phyloP scores from a whole-genome alignment of 306 rosid genomes.

The Aeschynomene evenia region DNA sequence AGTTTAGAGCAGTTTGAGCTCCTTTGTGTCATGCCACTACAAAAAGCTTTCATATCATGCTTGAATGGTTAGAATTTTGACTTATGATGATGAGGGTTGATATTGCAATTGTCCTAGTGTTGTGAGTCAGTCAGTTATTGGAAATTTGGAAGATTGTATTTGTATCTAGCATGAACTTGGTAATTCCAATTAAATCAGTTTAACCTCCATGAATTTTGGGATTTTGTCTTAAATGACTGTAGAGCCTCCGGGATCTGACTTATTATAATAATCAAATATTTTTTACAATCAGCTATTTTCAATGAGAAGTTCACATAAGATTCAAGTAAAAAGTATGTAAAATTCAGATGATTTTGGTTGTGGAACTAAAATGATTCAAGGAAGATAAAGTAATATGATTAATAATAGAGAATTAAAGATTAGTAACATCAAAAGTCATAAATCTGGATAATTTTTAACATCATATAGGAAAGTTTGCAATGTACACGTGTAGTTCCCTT shows the following conservation, averaged over 20 bases:
- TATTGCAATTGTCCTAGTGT: neutral
- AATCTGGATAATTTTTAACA: neutral
- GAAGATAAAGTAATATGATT: conserved; percentile 21
- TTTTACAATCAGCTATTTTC: neutral
- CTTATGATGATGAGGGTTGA: conserved; percentile 5
- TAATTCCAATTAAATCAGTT: conserved; percentile 1
- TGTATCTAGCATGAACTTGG: neutral
- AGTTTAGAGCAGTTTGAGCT: neutral
- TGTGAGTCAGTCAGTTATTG: neutral
- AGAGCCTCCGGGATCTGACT: conserved; percentile 11
- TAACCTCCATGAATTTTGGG: neutral
- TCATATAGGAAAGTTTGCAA: neutral
- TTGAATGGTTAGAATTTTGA: neutral
- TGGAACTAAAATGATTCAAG: conserved; percentile 7
- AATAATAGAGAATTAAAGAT: too few relatives aligned
- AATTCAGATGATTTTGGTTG: conserved; percentile 3
- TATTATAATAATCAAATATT: conserved; percentile 7
- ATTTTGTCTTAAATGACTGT: conserved; percentile 15
- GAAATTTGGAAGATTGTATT: conserved; percentile 8
- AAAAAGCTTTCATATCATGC: neutral
- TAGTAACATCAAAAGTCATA: conserved; percentile 8
- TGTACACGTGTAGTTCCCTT: neutral
- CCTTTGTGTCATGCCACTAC: neutral
- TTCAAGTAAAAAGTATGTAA: neutral
- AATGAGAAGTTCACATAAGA: neutral